Conservation (phyloP, 495 filamentous ascomycete species). For the Tuber magnatum region DNA sequence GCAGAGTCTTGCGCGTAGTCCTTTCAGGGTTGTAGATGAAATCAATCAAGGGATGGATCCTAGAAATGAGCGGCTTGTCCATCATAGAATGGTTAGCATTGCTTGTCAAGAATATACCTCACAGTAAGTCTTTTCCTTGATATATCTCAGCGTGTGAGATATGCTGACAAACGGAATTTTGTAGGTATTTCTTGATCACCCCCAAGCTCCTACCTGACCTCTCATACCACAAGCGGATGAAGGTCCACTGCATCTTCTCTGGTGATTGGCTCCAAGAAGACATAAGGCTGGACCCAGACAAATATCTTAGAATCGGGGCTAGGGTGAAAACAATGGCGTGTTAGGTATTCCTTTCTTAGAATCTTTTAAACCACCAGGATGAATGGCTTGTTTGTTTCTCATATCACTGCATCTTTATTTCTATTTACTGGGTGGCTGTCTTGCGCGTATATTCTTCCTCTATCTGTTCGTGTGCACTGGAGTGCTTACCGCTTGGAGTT, state of each 20-base stretch:
- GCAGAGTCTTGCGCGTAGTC: conserved; percentile 83
- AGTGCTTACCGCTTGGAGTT: not conserved
- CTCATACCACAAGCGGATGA: conserved; percentile 81
- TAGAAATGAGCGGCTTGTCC: conserved; percentile 93
- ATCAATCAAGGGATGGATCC: conserved; percentile 99
- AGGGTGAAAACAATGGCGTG: conserved; percentile 41
- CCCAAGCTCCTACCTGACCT: conserved; percentile 87
- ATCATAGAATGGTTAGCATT: conserved; percentile 92
- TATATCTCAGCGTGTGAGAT: not conserved
- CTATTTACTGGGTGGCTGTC: not conserved
- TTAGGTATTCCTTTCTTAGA: not conserved
- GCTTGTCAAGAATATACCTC: conserved; percentile 67
- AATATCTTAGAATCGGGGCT: conserved; percentile 52
- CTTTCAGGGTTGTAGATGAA: conserved; percentile 99
- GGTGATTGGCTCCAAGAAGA: conserved; percentile 78
- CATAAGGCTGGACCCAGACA: conserved; percentile 43
- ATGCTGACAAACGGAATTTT: conserved; percentile 12
- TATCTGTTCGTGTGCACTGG: not conserved
- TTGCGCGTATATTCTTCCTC: not conserved
- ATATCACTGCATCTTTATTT: not conserved
- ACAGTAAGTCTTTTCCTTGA: conserved; percentile 43
- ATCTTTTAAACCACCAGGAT: not conserved
- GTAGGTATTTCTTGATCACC: conserved; percentile 88
- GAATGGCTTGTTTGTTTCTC: not conserved
- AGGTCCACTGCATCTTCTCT: conserved; percentile 84